phyloP scores from a whole-genome alignment of 179 eudicot species.

The Beta macrorhiza region DNA sequence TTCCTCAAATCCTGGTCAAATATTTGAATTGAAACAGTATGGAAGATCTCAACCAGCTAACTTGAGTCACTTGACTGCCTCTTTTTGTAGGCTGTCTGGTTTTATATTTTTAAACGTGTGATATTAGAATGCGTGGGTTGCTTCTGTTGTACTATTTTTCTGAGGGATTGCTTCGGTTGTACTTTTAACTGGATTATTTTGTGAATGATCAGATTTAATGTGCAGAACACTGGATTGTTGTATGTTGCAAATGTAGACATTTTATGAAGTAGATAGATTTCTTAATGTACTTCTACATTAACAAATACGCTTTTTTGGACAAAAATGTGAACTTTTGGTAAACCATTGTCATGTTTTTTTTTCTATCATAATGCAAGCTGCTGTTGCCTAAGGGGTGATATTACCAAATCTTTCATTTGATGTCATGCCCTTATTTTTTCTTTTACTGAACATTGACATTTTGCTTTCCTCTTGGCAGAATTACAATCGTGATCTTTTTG shows the following conservation, averaged over 20 bases:
- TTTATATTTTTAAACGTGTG: neutral
- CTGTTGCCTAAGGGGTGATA: neutral
- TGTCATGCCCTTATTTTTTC: neutral
- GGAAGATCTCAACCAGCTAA: neutral
- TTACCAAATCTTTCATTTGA: neutral
- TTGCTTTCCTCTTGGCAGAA: constrained; percentile 51
- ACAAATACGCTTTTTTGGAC: too few relatives aligned
- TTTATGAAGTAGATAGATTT: neutral
- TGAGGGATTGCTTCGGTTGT: too few relatives aligned
- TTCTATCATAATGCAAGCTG: neutral
- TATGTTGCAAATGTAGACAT: neutral
- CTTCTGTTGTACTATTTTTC: neutral
- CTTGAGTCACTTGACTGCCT: neutral
- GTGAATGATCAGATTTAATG: neutral
- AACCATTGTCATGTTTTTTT: neutral
- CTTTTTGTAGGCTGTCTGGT: neutral
- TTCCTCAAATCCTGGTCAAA: neutral
- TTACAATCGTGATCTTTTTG: constrained; percentile 93
- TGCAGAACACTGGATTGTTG: neutral
- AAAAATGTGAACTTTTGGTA: too few relatives aligned
- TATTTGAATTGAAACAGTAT: neutral
- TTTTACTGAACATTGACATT: neutral
- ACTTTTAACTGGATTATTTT: neutral
- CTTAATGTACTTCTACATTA: neutral
- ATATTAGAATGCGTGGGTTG: neutral